Percentiles rank a stretch among this genome's conserved stretches.
phyloP scores from a whole-genome alignment of 2,329 filamentous ascomycete species.

The Escovopsis weberi region DNA sequence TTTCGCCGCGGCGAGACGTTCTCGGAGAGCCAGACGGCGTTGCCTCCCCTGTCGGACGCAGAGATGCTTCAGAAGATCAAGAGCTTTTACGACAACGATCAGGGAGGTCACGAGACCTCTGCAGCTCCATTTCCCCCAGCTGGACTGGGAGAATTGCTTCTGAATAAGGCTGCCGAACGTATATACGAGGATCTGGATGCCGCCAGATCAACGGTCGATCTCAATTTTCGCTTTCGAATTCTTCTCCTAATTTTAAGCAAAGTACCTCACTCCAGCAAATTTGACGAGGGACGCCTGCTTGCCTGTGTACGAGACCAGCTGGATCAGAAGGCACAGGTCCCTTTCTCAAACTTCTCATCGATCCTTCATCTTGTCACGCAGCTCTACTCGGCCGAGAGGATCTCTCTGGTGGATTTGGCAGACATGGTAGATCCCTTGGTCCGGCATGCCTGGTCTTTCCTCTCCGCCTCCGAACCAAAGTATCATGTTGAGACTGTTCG shows the following conservation, averaged over 20 bases:
- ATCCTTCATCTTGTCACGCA: conserved; percentile 43
- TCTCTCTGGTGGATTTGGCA: conserved; percentile 37
- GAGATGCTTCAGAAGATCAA: conserved; percentile 47
- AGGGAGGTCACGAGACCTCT: conserved; percentile 51
- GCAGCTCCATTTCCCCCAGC: conserved; percentile 42
- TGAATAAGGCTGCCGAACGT: conserved; percentile 43
- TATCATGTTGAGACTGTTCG: conserved; percentile 89
- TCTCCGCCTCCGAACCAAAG: conserved; percentile 74
- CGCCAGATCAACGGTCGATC: conserved; percentile 27
- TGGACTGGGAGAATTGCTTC: conserved; percentile 45
- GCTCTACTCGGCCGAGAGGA: conserved; percentile 38
- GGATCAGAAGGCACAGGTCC: conserved; percentile 20
- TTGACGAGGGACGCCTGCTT: conserved; percentile 33
- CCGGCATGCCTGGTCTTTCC: conserved; percentile 59
- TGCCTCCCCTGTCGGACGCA: conserved; percentile 13
- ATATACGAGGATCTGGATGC: conserved; percentile 32
- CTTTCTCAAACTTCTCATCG: conserved; percentile 43
- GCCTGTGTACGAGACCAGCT: conserved; percentile 36
- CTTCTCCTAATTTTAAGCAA: conserved; percentile 45
- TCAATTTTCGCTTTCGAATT: conserved; percentile 44
- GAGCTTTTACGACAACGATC: conserved; percentile 54
- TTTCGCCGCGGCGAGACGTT: conserved; percentile 27
- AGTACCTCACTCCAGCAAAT: conserved; percentile 25
- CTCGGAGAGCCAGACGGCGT: conserved; percentile 5
- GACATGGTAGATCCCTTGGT: conserved; percentile 55